Base-by-base conservation (phyloP, 2,329 filamentous ascomycete species). In the Beauveria sp. region DNA sequence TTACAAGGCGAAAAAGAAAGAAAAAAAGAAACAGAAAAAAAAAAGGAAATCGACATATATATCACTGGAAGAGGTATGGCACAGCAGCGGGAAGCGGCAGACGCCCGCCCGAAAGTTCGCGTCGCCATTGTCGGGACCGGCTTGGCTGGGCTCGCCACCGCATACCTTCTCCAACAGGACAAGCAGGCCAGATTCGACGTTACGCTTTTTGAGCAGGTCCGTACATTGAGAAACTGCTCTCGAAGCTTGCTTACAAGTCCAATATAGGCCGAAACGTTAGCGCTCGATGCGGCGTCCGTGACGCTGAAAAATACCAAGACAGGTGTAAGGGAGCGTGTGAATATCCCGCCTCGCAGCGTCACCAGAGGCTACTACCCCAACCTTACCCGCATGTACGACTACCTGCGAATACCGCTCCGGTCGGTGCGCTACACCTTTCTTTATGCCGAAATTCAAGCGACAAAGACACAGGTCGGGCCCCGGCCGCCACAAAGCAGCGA, bases 341-440 rank as follows among this genome's bases (percentile, higher is more conserved):
- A 77, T 58, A 60, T 77, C 5, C 75, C 75, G 5, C 74, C 74
- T 70, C 74, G 75, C 28, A 72, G 72, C 4, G 69, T 68, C 59
- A 71, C 72, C 0, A 70, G 68, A 8, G 74, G 75, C 22, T 86
- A 82, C 69, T 86, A 86, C 66, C 68, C 71, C 52, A 82, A 85
- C 63, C 70, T 86, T 54, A 77, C 76, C 64, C 73, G 75, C 28
- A 81, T 87, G 78, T 86, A 86, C 68, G 73, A 80, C 28, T 74
- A 83, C 64, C 70, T 87, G 3, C 76, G 73, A 2, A 73, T 86
- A 14, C 70, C 71, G 6, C 81, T 83, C 62, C 75, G 78, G 46
- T 72, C 76, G 14, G 76, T 82, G 59, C 75, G 73, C 18, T 85
- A 85, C 65, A 69, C 84, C 2, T 86, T 81, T 67, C 75, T 76